Conservation (phyloP, 345 rosid species). For the Eucalyptus tenuipes region DNA sequence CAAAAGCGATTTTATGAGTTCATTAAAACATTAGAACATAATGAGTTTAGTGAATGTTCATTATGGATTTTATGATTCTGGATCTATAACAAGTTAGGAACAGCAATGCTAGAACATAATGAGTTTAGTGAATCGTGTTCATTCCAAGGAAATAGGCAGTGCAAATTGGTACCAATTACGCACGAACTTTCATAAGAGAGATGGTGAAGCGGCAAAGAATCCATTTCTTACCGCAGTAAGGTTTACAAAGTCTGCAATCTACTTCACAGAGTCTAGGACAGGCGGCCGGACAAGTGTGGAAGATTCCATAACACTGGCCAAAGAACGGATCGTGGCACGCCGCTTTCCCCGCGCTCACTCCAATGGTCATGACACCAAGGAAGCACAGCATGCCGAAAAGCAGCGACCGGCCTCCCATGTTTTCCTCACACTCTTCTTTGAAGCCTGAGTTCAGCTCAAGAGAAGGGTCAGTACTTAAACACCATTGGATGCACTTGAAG, state of each 20-base stretch:
- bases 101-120: neutral
- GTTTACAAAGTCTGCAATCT: slow-evolving; percentile 2
- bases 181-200: neutral
- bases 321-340: neutral
- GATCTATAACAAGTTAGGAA: neutral
- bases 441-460: neutral
- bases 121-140: neutral
- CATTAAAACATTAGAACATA: too few relatives aligned
- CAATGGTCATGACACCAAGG: neutral
- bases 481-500: neutral
- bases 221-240: neutral
- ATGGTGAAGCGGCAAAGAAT: neutral
- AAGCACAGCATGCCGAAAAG: neutral
- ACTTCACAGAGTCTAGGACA: slow-evolving; percentile 3
- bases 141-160: neutral
- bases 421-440: neutral
- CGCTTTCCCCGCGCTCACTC: neutral
- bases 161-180: neutral
- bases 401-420: neutral
- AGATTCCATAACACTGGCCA: slow-evolving; percentile 1
- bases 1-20: too few relatives aligned
- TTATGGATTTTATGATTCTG: too few relatives aligned
- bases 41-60: too few relatives aligned
- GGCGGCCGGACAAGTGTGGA: slow-evolving; percentile 2
- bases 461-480: neutral